phyloP scores from a whole-genome alignment of 2,329 filamentous ascomycete genomes.

The Sporothrix mexicana region DNA sequence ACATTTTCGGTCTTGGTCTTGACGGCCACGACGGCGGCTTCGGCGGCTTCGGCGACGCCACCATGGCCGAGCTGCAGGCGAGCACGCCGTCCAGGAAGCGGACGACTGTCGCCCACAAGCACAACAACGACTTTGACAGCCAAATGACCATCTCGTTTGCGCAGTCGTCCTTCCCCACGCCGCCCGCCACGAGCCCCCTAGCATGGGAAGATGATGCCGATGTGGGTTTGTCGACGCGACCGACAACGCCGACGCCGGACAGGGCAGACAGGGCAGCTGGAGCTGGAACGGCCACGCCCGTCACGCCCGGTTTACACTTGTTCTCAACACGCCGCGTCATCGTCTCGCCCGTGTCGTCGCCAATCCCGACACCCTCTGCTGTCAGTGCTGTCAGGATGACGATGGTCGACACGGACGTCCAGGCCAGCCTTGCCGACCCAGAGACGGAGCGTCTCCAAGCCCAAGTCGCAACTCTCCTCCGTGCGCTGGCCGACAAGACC shows the following conservation, averaged over 20 bases:
- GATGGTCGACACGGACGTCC: slow-evolving; percentile 46
- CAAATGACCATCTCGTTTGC: slow-evolving; percentile 41
- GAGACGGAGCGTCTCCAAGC: slow-evolving; percentile 52
- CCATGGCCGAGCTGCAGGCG: slow-evolving; percentile 57
- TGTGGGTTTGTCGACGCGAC: background rate
- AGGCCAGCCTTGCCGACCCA: slow-evolving; percentile 51
- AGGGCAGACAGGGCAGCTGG: too few relatives aligned
- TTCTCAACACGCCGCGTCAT: slow-evolving; percentile 13
- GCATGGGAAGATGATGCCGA: slow-evolving; percentile 27
- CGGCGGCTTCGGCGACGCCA: slow-evolving; percentile 59
- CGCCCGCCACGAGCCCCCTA: slow-evolving; percentile 60
- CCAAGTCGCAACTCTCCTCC: slow-evolving; percentile 54
- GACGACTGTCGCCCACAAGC: background rate
- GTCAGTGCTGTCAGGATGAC: too few relatives aligned
- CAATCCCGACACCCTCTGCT: background rate
- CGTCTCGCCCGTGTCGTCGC: background rate
- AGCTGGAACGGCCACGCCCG: slow-evolving; percentile 48
- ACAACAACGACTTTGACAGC: background rate
- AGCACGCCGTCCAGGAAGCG: slow-evolving; percentile 55
- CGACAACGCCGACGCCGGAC: slow-evolving; percentile 7
- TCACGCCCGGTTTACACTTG: slow-evolving; percentile 30
- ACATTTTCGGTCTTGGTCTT: slow-evolving; percentile 32
- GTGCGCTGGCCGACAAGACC: slow-evolving; percentile 56
- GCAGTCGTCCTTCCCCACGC: slow-evolving; percentile 57
- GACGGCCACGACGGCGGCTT: slow-evolving; percentile 42